phyloP scores from a whole-genome alignment of 352 stramenopile species.

The Globisporangium nodosum region DNA sequence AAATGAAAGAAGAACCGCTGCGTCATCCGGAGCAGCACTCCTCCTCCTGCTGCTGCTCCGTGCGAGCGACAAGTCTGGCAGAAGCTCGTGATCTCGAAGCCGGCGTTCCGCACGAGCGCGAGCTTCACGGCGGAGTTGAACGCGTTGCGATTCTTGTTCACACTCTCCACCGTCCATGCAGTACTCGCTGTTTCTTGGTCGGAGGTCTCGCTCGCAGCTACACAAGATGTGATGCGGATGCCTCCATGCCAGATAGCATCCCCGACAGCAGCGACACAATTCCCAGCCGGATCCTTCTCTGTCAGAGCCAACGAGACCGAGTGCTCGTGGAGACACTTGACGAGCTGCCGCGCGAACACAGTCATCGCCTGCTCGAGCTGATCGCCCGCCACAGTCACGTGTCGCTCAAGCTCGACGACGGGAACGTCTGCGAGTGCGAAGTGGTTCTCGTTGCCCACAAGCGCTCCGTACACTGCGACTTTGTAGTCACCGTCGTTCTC shows the following conservation, averaged over 20 bases:
- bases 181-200: neutral
- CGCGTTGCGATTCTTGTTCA: slow-evolving; percentile 22
- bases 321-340: slow-evolving; percentile 33
- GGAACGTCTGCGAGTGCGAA: slow-evolving; percentile 5
- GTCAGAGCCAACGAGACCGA: neutral
- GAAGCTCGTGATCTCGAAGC: slow-evolving; percentile 25
- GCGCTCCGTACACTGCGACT: slow-evolving; percentile 14
- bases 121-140: slow-evolving; percentile 44
- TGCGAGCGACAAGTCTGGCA: neutral
- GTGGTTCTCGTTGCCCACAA: slow-evolving; percentile 19
- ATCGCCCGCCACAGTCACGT: slow-evolving; percentile 30
- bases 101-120: slow-evolving; percentile 26
- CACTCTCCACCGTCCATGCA: slow-evolving; percentile 20
- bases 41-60: neutral
- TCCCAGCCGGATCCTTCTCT: neutral
- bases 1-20: slow-evolving; percentile 47
- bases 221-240: slow-evolving; percentile 12
- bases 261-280: neutral
- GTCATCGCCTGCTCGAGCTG: slow-evolving; percentile 41
- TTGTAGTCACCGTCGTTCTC: slow-evolving; percentile 21
- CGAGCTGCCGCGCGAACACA: slow-evolving; percentile 42
- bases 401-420: slow-evolving; percentile 23
- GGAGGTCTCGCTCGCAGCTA: neutral
- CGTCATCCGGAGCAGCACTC: slow-evolving; percentile 10
- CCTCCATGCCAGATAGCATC: slow-evolving; percentile 9